Conservation (phyloP, 208 protist genomes). For the Porcisia deanei region DNA sequence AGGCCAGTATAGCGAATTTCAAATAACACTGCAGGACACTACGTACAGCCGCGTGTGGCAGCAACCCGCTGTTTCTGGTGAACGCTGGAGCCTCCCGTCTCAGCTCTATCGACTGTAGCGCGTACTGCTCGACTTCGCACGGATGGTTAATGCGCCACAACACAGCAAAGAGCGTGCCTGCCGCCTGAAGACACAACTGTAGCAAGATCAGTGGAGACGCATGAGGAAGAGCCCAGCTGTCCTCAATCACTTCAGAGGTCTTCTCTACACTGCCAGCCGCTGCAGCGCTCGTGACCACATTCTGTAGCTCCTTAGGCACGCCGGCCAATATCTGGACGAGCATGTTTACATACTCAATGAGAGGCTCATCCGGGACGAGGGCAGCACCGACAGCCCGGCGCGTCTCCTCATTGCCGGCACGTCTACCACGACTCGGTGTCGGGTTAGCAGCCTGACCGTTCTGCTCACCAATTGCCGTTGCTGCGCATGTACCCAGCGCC, state of each 20-base stretch:
- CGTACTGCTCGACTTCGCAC: constrained; percentile 60
- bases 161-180: constrained; percentile 57
- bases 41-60: constrained; percentile 78
- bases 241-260: neutral
- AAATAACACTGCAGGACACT: constrained; percentile 81
- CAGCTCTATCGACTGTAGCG: constrained; percentile 29
- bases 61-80: constrained; percentile 41
- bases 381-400: constrained; percentile 1
- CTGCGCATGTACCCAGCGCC: neutral
- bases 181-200: constrained; percentile 51
- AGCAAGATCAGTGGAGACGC: constrained; percentile 42
- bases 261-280: constrained; percentile 6
- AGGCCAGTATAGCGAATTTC: constrained; percentile 49
- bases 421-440: constrained; percentile 10
- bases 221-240: constrained; percentile 36
- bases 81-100: constrained; percentile 35
- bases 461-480: neutral
- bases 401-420: neutral
- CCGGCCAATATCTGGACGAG: constrained; percentile 67
- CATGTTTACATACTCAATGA: constrained; percentile 68
- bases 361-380: constrained; percentile 53
- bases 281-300: constrained; percentile 19
- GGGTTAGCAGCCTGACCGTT: neutral
- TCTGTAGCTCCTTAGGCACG: constrained; percentile 64
- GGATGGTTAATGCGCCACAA: constrained; percentile 81